A percentile compares a stretch with the other conserved stretches of the same genome.
These are phyloP conservation scores for Hansenula lynferdii DNA, from an alignment of 1,139 yeast species.

Conservation along the genomic window DNA sequence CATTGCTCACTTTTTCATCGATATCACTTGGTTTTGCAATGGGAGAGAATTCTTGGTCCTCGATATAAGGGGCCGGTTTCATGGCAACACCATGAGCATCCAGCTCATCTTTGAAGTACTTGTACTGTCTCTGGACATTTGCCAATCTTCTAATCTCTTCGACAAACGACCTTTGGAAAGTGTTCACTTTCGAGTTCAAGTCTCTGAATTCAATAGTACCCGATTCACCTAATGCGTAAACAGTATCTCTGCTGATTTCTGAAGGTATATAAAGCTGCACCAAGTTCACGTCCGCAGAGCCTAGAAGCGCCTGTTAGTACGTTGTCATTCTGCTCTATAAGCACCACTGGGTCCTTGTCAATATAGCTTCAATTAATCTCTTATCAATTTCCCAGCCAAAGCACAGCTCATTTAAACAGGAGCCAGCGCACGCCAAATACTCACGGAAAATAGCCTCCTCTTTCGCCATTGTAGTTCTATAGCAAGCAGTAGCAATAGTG, in stretches of 20 bases:
- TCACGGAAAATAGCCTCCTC: slow-evolving; percentile 71
- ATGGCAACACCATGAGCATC: slow-evolving; percentile 43
- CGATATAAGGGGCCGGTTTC: slow-evolving; percentile 39
- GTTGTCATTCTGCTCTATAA: too few relatives aligned
- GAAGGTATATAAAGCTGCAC: slow-evolving; percentile 91
- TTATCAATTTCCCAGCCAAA: not conserved
- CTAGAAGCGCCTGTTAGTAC: slow-evolving; percentile 6
- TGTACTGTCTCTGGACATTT: slow-evolving; percentile 54
- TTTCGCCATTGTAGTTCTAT: slow-evolving; percentile 1
- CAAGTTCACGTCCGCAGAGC: slow-evolving; percentile 94
- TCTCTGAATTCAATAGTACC: slow-evolving; percentile 91
- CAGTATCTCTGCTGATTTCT: slow-evolving; percentile 85
- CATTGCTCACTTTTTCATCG: slow-evolving; percentile 68
- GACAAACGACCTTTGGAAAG: slow-evolving; percentile 86
- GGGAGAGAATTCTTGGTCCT: slow-evolving; percentile 29
- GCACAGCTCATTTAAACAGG: not conserved
- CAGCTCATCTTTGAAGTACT: slow-evolving; percentile 38
- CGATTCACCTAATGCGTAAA: slow-evolving; percentile 71
- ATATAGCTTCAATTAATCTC: not conserved
- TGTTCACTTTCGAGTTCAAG: slow-evolving; percentile 68
- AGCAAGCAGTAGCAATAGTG: not conserved
- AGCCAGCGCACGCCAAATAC: slow-evolving; percentile 24
- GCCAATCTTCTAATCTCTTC: slow-evolving; percentile 71
- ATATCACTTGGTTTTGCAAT: slow-evolving; percentile 51
- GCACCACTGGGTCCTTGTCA: not conserved